Conservation (phyloP, 208 protist species). For the Wallacemonas sp. region DNA sequence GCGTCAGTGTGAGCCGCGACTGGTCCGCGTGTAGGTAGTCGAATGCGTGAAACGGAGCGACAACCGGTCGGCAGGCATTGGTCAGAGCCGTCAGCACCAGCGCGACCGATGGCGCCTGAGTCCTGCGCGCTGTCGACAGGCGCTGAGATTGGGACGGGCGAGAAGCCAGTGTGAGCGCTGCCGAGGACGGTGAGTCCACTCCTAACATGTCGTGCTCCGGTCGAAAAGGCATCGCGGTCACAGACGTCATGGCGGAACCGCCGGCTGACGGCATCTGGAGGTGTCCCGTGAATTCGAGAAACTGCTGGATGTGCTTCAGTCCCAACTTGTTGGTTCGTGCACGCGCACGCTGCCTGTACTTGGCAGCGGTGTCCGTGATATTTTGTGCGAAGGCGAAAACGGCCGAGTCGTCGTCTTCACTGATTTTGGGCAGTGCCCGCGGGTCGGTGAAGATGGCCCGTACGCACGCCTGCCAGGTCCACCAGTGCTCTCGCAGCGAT, state of each 20-base stretch:
- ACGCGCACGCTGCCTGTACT: slow-evolving; percentile 52
- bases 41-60: slow-evolving; percentile 54
- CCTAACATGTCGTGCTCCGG: not conserved
- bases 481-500: slow-evolving; percentile 70
- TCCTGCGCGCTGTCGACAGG: not conserved
- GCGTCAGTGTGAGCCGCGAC: slow-evolving; percentile 40
- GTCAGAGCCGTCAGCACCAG: slow-evolving; percentile 18
- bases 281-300: slow-evolving; percentile 35
- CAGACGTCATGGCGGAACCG: not conserved
- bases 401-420: slow-evolving; percentile 21
- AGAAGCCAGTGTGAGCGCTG: not conserved
- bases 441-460: slow-evolving; percentile 63
- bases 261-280: slow-evolving; percentile 1
- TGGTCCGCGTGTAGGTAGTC: slow-evolving; percentile 71
- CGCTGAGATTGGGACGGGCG: too few relatives aligned
- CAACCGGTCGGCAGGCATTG: slow-evolving; percentile 36
- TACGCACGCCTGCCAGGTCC: slow-evolving; percentile 56
- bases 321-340: slow-evolving; percentile 55
- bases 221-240: not conserved
- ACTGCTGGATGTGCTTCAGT: slow-evolving; percentile 44
- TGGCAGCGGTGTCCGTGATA: slow-evolving; percentile 79
- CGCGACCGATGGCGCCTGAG: not conserved
- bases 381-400: slow-evolving; percentile 49
- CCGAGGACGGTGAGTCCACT: not conserved
- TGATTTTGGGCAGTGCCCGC: slow-evolving; percentile 25